phyloP scores from a whole-genome alignment of 148 eudicot genomes.

The Camellia lanceoleosa region DNA sequence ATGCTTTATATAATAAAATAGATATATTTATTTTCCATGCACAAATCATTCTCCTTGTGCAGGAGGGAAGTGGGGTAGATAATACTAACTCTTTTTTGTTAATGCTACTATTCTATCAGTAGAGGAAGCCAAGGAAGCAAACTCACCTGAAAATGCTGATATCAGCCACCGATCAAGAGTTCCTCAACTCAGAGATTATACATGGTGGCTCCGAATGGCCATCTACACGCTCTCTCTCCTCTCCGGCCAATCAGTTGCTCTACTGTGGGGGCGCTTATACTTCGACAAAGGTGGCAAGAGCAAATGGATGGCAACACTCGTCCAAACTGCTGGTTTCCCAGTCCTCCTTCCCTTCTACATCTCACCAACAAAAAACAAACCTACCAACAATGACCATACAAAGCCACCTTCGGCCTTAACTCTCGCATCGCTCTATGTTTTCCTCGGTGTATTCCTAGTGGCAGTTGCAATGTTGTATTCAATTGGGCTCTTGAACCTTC shows the following conservation, averaged over 20 bases:
- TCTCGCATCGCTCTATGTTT: slow-evolving; percentile 24
- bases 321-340: slow-evolving; percentile 41
- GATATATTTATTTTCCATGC: too few species aligned
- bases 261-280: slow-evolving; percentile 41
- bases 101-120: neutral
- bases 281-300: slow-evolving; percentile 48
- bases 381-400: neutral
- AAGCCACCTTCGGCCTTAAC: slow-evolving; percentile 7
- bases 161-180: neutral
- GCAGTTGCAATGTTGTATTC: slow-evolving; percentile 40
- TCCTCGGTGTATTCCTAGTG: slow-evolving; percentile 44
- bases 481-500: slow-evolving; percentile 52
- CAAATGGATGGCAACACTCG: slow-evolving; percentile 36
- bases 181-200: slow-evolving; percentile 7
- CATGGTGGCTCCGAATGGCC: slow-evolving; percentile 37
- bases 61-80: too few species aligned
- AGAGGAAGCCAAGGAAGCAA: neutral
- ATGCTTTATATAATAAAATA: too few species aligned
- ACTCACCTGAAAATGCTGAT: slow-evolving; percentile 11
- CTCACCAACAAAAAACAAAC: slow-evolving; percentile 13
- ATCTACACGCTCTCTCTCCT: slow-evolving; percentile 32
- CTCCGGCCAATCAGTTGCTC: slow-evolving; percentile 38
- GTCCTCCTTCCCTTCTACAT: slow-evolving; percentile 38
- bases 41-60: too few species aligned
- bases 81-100: neutral